phyloP scores from a whole-genome alignment of 2,329 filamentous ascomycete species.

The Verticillium nonalfalfae region DNA sequence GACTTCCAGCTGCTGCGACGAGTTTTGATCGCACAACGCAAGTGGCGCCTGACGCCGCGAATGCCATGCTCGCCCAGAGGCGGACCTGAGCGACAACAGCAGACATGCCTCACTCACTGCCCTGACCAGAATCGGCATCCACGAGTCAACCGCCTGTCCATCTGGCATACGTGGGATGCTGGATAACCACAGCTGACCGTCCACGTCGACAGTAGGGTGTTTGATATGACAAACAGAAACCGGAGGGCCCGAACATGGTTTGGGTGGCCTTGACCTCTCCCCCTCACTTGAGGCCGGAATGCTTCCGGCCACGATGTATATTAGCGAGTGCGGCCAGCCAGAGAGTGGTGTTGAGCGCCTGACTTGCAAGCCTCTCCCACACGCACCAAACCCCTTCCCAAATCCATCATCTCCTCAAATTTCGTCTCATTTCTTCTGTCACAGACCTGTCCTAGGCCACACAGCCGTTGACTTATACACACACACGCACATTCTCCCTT shows the following conservation, averaged over 20 bases:
- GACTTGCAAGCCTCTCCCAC: slow-evolving; percentile 1
- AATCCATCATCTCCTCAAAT: neutral
- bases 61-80: too few species aligned
- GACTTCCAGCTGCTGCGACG: too few species aligned
- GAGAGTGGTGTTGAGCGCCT: neutral
- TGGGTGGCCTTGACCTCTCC: neutral
- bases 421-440: neutral
- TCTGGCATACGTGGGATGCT: neutral
- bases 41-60: neutral
- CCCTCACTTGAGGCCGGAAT: slow-evolving; percentile 33
- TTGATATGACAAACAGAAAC: slow-evolving; percentile 14
- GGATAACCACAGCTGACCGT: neutral
- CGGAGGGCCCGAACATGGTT: neutral
- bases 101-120: neutral
- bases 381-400: neutral
- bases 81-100: neutral
- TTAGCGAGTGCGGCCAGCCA: slow-evolving; percentile 25
- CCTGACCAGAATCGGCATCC: neutral
- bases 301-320: slow-evolving; percentile 43
- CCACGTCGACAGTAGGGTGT: slow-evolving; percentile 1
- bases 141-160: neutral
- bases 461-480: neutral
- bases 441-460: too few species aligned
- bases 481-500: neutral
- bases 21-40: too few species aligned